phyloP scores from a whole-genome alignment of 1,284 basidiomycete species.

The Ganoderma boninense region DNA sequence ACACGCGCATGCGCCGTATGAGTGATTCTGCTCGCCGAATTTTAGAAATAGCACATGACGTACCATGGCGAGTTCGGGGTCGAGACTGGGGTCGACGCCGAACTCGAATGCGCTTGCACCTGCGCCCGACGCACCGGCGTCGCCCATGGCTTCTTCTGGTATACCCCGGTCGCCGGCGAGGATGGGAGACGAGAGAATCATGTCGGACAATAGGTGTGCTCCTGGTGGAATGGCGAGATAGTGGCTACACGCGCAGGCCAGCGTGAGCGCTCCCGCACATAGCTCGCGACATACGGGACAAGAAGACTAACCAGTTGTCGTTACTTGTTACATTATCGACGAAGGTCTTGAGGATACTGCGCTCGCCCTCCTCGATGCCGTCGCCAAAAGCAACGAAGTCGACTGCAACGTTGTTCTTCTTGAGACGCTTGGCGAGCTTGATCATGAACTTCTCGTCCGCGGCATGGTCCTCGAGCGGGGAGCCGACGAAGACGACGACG shows the following conservation, averaged over 20 bases:
- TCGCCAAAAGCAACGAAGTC: slow-evolving; percentile 89
- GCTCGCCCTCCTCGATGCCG: slow-evolving; percentile 72
- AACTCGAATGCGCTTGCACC: slow-evolving; percentile 80
- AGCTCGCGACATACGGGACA: neutral
- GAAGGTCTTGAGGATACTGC: slow-evolving; percentile 74
- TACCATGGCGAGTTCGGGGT: slow-evolving; percentile 98
- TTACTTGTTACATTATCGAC: slow-evolving; percentile 80
- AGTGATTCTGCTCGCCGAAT: slow-evolving; percentile 14
- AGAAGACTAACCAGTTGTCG: slow-evolving; percentile 79
- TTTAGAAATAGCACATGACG: slow-evolving; percentile 21
- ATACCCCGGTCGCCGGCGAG: slow-evolving; percentile 84
- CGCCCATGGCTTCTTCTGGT: slow-evolving; percentile 68
- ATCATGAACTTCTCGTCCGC: slow-evolving; percentile 82
- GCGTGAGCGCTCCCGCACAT: no score
- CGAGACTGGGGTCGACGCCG: slow-evolving; percentile 93
- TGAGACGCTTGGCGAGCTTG: slow-evolving; percentile 94
- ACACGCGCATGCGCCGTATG: slow-evolving; percentile 3
- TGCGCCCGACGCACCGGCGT: slow-evolving; percentile 47
- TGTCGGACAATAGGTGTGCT: slow-evolving; percentile 84
- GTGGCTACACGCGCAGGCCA: slow-evolving; percentile 62
- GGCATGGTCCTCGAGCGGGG: slow-evolving; percentile 76
- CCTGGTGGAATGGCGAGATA: slow-evolving; percentile 85
- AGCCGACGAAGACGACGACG: slow-evolving; percentile 93
- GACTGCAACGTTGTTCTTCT: slow-evolving; percentile 99
- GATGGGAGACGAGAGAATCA: slow-evolving; percentile 83